These are phyloP conservation scores for Emergomyces orientalis DNA, from an alignment of 2,329 filamentous ascomycete genomes.

Conservation along the genomic window DNA sequence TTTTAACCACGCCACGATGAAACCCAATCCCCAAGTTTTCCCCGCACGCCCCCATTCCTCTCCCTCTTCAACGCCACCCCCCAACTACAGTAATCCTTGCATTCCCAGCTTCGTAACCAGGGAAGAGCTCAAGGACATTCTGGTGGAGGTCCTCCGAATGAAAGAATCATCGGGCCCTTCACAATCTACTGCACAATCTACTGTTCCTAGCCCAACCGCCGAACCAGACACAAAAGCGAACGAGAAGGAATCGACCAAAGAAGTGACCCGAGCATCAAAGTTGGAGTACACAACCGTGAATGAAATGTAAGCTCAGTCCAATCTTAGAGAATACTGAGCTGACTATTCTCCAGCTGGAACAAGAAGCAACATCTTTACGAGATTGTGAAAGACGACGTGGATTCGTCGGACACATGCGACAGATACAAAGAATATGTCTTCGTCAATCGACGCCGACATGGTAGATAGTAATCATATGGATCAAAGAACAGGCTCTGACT, in stretches of 20 bases:
- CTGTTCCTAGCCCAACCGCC: background rate
- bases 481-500: background rate
- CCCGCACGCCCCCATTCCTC: conserved; percentile 7
- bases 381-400: background rate
- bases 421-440: background rate
- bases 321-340: background rate
- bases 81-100: conserved; percentile 6
- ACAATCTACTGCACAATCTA: background rate
- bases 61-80: conserved; percentile 6
- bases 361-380: background rate
- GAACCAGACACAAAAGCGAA: background rate
- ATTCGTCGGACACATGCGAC: background rate
- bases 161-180: background rate
- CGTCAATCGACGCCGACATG: background rate
- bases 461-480: background rate
- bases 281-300: background rate
- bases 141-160: background rate
- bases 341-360: background rate
- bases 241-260: background rate
- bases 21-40: background rate
- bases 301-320: background rate
- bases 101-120: background rate
- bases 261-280: background rate
- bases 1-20: background rate
- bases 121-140: background rate